Base-by-base conservation (phyloP, 768 basidiomycete species). In the Rhizopogon sp. region DNA sequence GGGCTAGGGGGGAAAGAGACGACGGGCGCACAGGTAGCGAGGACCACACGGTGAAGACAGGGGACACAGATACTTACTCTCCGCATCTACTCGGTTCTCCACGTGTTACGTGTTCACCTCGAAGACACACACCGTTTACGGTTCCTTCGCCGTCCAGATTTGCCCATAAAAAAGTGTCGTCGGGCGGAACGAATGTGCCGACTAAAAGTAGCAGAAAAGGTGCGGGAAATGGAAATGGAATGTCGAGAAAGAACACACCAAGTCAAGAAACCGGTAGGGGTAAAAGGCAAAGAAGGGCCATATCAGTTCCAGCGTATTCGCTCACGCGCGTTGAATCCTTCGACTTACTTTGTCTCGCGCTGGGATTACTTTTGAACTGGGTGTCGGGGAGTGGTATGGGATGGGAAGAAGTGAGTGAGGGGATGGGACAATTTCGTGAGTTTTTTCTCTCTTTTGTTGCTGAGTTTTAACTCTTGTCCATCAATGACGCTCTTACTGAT, bases 331-430 rank as follows among this genome's bases (percentile, higher is more conserved):
- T 76, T 5, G 74, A 79, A 39, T 70, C 77, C 3, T 73, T 88
- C n/a, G 91, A 93, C 64, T 75, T 79, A 35, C 72, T 90, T 5
- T 92, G 89, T 66, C 82, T 93, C 28, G 79, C 84, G 6, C 76
- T 93, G 5, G 90, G 85, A 1, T 71, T 92, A 9, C 71, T 92
- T 40, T 89, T 88, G 51, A 92, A 91, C 66, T 72, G 92, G 42
- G 81, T 89, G 0, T 87, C 90, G 62, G 72, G 72, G 5, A 71
- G 76, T n/a, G 76, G 78, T 9, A 81, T 2, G 65, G 82, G 8
- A 75, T 78, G 41, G 72, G 75, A 11, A 78, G 73, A 39, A 70
- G 88, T 88, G 64, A 58, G 83, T 22, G 33, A 49, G 20, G 33
- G 46, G 31, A 37, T 49, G 20, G 33, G 33, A 49, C 46, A 33